Evolutionary conservation across 225 moss, liverwort and hornwort species (phyloP).

Genomic region (Rhytidiadelphus loreus): DNA sequence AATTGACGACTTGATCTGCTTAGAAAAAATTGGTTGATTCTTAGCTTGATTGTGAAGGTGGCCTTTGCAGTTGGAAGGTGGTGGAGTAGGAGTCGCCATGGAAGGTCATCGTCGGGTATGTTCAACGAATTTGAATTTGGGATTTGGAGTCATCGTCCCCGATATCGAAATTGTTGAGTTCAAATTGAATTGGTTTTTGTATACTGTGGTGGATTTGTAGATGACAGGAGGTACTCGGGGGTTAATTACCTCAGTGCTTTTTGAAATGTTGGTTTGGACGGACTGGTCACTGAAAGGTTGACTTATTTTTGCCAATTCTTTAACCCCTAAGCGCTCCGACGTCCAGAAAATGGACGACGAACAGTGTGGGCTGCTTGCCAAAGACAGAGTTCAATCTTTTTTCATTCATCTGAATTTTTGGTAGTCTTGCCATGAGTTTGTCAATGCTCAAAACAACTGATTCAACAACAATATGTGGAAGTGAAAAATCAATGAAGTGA

Average conservation of each 20-base stretch:
- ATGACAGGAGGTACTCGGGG: too few species aligned
- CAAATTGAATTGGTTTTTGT: background rate
- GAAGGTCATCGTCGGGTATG: background rate
- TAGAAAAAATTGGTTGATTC: background rate
- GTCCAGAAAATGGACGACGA: too few species aligned
- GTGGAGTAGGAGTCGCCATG: background rate
- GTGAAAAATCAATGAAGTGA: too few species aligned
- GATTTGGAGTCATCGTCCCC: background rate
- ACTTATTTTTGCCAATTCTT: background rate
- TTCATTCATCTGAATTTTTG: too few species aligned
- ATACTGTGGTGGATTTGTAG: background rate
- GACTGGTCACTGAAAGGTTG: background rate
- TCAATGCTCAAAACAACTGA: too few species aligned
- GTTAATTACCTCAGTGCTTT: background rate
- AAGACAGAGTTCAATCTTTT: too few species aligned
- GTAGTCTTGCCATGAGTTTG: too few species aligned
- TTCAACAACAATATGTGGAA: too few species aligned
- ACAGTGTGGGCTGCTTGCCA: too few species aligned
- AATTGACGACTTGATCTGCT: background rate
- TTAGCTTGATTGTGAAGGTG: background rate
- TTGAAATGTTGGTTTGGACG: background rate
- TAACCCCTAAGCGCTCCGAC: too few species aligned
- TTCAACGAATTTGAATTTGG: background rate
- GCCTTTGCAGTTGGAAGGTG: background rate
- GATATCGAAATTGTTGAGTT: background rate